phyloP scores from a whole-genome alignment of 345 rosid species.

The Reutealis trisperma region DNA sequence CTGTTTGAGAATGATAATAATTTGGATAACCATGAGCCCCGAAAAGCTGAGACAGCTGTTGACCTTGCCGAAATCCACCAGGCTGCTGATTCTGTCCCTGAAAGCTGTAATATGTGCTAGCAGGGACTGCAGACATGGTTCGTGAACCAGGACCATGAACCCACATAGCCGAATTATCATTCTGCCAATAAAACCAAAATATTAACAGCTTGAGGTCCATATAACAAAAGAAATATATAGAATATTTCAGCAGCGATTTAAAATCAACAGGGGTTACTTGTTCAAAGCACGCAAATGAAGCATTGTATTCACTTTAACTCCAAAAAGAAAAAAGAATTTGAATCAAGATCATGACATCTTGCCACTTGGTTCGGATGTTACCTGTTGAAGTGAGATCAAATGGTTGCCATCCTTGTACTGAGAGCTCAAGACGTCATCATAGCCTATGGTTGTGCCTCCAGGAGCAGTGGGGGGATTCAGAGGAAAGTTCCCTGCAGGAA shows the following conservation, averaged over 20 bases:
- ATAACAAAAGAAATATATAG: not conserved
- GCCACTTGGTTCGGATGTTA: conserved; percentile 15
- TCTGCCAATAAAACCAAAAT: conserved; percentile 43
- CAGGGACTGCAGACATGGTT: conserved; percentile 71
- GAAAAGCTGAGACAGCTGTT: conserved; percentile 87
- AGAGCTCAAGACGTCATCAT: conserved; percentile 73
- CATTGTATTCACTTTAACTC: not conserved
- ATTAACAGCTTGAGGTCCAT: conserved; percentile 1
- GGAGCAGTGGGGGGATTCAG: conserved; percentile 64
- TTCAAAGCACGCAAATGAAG: not conserved
- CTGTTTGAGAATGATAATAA: conserved; percentile 75
- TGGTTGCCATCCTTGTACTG: conserved; percentile 84
- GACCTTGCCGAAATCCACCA: conserved; percentile 75
- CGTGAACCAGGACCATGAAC: conserved; percentile 77
- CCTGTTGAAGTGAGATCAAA: conserved; percentile 81
- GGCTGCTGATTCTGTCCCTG: conserved; percentile 92
- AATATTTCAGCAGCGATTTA: not conserved
- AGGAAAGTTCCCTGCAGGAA: conserved; percentile 74
- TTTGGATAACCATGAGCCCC: conserved; percentile 82
- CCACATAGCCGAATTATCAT: conserved; percentile 88
- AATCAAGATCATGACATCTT: conserved; percentile 8
- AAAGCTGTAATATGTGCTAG: conserved; percentile 77
- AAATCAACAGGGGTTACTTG: too few species aligned
- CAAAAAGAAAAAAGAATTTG: not conserved
- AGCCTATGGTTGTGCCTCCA: conserved; percentile 60